Evolutionary conservation across 1,284 basidiomycete genomes (phyloP), one percentile per base, ranked within the genome.

Genomic region (Sporisorium sorghi): DNA sequence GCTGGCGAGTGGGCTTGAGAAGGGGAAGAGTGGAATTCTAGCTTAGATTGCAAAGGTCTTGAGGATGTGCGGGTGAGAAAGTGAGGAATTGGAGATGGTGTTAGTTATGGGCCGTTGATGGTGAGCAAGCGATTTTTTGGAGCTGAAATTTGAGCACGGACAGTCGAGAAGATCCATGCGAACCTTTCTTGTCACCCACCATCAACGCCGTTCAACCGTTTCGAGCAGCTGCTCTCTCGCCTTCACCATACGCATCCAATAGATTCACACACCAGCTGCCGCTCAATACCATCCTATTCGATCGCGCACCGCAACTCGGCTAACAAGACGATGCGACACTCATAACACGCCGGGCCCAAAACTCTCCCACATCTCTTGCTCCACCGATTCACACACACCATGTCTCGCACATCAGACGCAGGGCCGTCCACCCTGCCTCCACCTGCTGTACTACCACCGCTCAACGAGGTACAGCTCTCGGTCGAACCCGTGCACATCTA

Each of bases 401-500:
- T 56, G 52, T 46, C 53, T 6, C 17, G 26, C 19, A 50, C 58
- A 4, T 26, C 47, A 2, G 48, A 55, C 42, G 58, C 53, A 15
- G 64, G 64, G 3, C 52, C 57, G 7, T 66, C 64, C 8, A 35
- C 23, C 19, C 7, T 43, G 9, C 37, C 37, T 19, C n/a, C 37
- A 15, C 37, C 37, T 19, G 37, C 37, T 14, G 23, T n/a, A n/a
- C n/a, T n/a, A n/a, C n/a, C 33, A 17, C 32, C 33, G 5, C 12
- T 43, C 24, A 24, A 49, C 2, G 66, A 71, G 37, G 58, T 71
- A 15, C 3, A 14, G 5, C 48, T 73, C 1, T 32, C 64, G 7
- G 24, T 73, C 21, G 70, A 73, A 39, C 64, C 64, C 2, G 70
- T 73, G 0, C 70, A 73, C 42, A 64, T 73, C 49, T 73, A 63